Evolutionary conservation across 495 filamentous ascomycete genomes (phyloP), one percentile per base, ranked within the genome.

Genomic region (Tuber melanosporum): DNA sequence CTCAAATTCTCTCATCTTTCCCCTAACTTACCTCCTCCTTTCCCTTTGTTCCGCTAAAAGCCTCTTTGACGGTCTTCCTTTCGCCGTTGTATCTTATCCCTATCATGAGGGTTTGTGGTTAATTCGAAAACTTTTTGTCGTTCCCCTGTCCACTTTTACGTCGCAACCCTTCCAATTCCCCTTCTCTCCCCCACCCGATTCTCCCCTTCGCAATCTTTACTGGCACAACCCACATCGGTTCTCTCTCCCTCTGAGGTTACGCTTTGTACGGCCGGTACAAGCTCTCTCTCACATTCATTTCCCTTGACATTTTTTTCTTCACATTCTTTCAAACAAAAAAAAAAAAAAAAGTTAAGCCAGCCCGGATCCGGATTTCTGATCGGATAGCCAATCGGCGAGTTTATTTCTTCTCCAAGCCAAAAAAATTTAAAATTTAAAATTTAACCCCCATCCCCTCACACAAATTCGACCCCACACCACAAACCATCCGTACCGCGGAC

Each of bases 161-260:
- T 43, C 62, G 26, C 39, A 70, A 42, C 44, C 74, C 72, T 62
- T 70, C 36, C 62, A 47, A 47, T 75, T 78, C 73, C n/a, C 76
- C 47, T 71, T 69, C 76, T 20, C 39, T 17, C 62, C 32, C 39
- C 72, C 57, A 76, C 41, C 57, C 62, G 71, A 15, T 36, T 41
- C 39, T 47, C 70, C 41, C 57, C 57, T 66, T 66, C 26, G 1
- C 57, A 66, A 17, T 66, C 57, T 36, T 66, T 14, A 14, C 57
- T 66, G 14, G 57, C 57, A 66, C 57, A 36, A 66, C 57, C 57
- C 57, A 66, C 57, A 8, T 26, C 57, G 1, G 32, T 36, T 36
- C 57, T 36, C 32, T 26, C 26, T 66, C 32, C 57, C 26, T 66
- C 32, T 36, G 6, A 17, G 57, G 12, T 66, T 36, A 36, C 57